Evolutionary conservation across 2,329 filamentous ascomycete genomes (phyloP), one percentile per base, ranked within the genome.

Genomic region (Verruconis gallopava): DNA sequence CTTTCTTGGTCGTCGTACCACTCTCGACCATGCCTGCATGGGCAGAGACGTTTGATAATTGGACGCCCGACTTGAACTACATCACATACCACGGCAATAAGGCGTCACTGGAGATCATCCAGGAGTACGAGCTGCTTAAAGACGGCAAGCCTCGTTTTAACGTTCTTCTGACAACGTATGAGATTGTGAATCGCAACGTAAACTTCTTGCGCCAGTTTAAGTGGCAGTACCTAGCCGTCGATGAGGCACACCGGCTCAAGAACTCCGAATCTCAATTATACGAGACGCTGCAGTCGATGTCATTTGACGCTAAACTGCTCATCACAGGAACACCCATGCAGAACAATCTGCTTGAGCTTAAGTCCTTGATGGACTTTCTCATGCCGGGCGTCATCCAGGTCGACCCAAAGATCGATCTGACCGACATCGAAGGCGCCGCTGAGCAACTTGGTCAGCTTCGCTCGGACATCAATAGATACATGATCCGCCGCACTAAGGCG

Each of bases 321-420:
- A 98, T 98, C 52, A 98, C 91, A 0, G 91, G 91, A 44, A 98
- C 91, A 1, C 91, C 91, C 0, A 91, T 98, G 48, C 91, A 98
- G 59, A 98, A 98, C 59, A 96, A 93, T 33, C 68, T 98, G 17
- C 85, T 85, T 15, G 93, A 98, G 61, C 67, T 98, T 6, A 85
- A 86, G 33, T 85, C 93, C 0, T 69, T 98, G 21, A 81, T 98
- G 62, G 89, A 98, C 61, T 98, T 98, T 57, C 67, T 98, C 20
- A 96, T 94, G 62, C 93, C 93, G n/a, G 91, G 89, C 28, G 79
- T 86, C 57, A 80, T 96, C 41, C 68, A 81, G 33, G 88, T 98
- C 44, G 89, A 96, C 48, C 85, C 89, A 45, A 83, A 96, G 49
- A 77, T 98, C 53, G 89, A 96, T 50, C 68, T 98, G 30, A 72